phyloP scores from a whole-genome alignment of 495 filamentous ascomycete species.

The Terfezia claveryi region DNA sequence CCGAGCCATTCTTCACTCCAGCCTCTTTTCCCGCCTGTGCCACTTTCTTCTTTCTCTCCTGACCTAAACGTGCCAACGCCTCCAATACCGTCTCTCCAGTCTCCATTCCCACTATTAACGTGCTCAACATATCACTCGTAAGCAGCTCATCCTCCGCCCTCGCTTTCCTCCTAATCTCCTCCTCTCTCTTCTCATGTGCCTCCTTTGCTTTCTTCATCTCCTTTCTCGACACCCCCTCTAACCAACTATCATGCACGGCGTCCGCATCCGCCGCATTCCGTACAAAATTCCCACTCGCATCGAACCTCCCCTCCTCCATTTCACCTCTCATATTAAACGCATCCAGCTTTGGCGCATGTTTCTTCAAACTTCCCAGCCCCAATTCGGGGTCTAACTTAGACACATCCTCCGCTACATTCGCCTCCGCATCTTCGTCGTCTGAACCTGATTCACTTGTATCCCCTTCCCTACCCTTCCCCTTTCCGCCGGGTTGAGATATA shows the following conservation, averaged over 20 bases:
- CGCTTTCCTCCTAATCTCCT: slow-evolving; percentile 43
- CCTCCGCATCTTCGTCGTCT: slow-evolving; percentile 46
- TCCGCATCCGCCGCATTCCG: slow-evolving; percentile 78
- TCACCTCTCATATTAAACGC: slow-evolving; percentile 87
- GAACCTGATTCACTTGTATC: slow-evolving; percentile 24
- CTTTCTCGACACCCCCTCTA: slow-evolving; percentile 78
- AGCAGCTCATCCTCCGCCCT: slow-evolving; percentile 49
- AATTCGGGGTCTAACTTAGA: slow-evolving; percentile 47
- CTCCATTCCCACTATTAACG: slow-evolving; percentile 50
- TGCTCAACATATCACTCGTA: slow-evolving; percentile 49
- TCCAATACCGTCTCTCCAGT: slow-evolving; percentile 75
- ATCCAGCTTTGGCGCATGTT: slow-evolving; percentile 84
- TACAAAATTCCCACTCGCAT: slow-evolving; percentile 74
- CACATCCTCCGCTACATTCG: slow-evolving; percentile 47
- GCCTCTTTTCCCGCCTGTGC: slow-evolving; percentile 37
- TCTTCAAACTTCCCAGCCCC: slow-evolving; percentile 73
- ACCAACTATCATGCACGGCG: slow-evolving; percentile 75
- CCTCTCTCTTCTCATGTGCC: slow-evolving; percentile 70
- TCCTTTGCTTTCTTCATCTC: slow-evolving; percentile 75
- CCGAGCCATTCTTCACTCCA: slow-evolving; percentile 29
- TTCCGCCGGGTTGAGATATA: slow-evolving; percentile 10
- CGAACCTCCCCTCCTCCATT: slow-evolving; percentile 81
- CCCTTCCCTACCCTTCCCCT: slow-evolving; percentile 22
- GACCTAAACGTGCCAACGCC: slow-evolving; percentile 61
- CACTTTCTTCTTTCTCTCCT: slow-evolving; percentile 38